Evolutionary conservation across 2,329 filamentous ascomycete species (phyloP).

Genomic region (Thelonectria blattea): DNA sequence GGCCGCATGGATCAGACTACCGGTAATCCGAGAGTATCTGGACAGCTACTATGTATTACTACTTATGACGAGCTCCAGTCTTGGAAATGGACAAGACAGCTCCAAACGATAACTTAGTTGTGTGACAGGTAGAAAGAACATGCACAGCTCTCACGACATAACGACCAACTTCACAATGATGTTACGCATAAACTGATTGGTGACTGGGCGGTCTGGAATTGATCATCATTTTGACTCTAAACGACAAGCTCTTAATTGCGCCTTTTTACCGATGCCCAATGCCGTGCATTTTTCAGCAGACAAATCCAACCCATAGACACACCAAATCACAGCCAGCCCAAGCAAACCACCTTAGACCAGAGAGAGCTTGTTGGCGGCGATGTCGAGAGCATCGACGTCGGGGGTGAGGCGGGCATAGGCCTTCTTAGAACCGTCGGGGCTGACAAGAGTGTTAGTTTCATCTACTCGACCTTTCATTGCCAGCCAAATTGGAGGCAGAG

Average conservation of each 20-base stretch:
- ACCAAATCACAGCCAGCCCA: slow-evolving; percentile 48
- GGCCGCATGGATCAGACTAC: neutral
- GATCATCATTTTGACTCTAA: slow-evolving; percentile 45
- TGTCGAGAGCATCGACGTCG: slow-evolving; percentile 98
- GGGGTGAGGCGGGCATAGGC: slow-evolving; percentile 94
- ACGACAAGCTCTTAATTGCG: slow-evolving; percentile 44
- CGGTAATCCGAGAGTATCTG: neutral
- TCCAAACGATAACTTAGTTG: neutral
- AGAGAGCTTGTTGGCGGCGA: slow-evolving; percentile 97
- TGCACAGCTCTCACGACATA: neutral
- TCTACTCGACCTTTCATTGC: neutral
- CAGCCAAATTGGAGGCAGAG: neutral
- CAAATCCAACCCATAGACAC: slow-evolving; percentile 43
- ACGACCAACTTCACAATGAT: neutral
- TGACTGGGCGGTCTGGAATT: slow-evolving; percentile 42
- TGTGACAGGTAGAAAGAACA: neutral
- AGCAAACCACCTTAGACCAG: slow-evolving; percentile 75
- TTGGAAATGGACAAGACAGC: slow-evolving; percentile 1
- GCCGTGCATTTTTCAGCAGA: slow-evolving; percentile 45
- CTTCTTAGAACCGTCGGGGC: slow-evolving; percentile 98
- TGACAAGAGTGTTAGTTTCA: slow-evolving; percentile 44
- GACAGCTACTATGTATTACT: slow-evolving; percentile 9
- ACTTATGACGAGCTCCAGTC: neutral
- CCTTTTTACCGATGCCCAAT: slow-evolving; percentile 47
- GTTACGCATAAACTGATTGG: slow-evolving; percentile 18